Base-by-base conservation (phyloP, 192 early-diverging fungal genomes). In the Blastocladiella britannica region DNA sequence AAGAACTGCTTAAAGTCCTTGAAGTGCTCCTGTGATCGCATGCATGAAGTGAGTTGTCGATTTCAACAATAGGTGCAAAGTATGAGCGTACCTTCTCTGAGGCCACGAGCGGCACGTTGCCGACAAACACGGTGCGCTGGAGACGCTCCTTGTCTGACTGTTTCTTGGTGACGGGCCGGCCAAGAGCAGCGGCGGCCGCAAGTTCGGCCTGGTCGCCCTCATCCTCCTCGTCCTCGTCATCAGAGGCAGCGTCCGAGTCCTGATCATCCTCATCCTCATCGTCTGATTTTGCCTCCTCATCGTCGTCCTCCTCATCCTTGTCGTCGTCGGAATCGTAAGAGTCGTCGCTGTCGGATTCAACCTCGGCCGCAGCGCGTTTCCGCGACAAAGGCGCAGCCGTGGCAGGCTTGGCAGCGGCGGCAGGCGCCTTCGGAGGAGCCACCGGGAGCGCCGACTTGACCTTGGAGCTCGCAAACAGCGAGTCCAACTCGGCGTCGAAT, bases 101-200 rank as follows among this genome's bases (percentile, higher is more conserved):
- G 55, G 74, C 81, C 26, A 67, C 57, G 12, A 86, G 74, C 22
- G 82, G 68, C 52, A 97, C 66, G 63, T 97, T 97, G 26, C 93
- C 93, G n/a, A 97, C 76, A 72, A 95, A 97, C 20, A 84, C 62
- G n/a, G 93, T 93, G 51, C 90, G 77, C 52, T 67, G 70, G 26
- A 79, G 70, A 58, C 78, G 62, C 53, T 76, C 75, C 37, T 47
- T 47, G 12, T 47, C 37, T 9, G n/a, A 20, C 37, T 47, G 37
- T 20, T 47, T 47, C 37, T 15, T 47, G 37, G 15, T 20, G 37
- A 20, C 37, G 37, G 3, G 15, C 15, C n/a, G 15, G 15, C n/a
- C 37, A 20, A 20, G 15, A 20, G 15, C 37, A 47, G 3, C 4
- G 15, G 12, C 37, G 15, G 6, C 7, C 37, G 37, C 37, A 0